Percentiles rank a stretch among this genome's conserved stretches.
These are phyloP conservation scores for Sclerotinia minor DNA, from an alignment of 2,329 filamentous ascomycete species.

Conservation along the genomic window DNA sequence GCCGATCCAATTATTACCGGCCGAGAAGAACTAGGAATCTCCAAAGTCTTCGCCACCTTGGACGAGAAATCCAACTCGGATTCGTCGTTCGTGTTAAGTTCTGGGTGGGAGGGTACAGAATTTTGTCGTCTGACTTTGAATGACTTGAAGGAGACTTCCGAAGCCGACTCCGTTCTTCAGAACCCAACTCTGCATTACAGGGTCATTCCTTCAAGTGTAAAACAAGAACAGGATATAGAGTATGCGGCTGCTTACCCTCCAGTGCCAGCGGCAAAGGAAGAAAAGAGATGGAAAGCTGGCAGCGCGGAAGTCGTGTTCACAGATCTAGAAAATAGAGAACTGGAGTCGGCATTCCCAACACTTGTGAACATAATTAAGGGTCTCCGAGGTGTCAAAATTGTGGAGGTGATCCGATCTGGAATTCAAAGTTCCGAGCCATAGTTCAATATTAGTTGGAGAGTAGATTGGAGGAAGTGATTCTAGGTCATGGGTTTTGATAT, in stretches of 20 bases:
- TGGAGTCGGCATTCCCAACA: conserved; percentile 30
- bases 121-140: conserved; percentile 28
- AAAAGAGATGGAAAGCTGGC: conserved; percentile 30
- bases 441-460: neutral
- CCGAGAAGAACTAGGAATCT: conserved; percentile 56
- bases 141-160: conserved; percentile 11
- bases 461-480: no score
- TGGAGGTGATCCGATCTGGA: conserved; percentile 20
- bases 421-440: neutral
- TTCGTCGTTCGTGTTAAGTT: conserved; percentile 26
- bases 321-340: conserved; percentile 24
- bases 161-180: neutral
- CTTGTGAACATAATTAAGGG: conserved; percentile 30
- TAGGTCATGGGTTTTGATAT: no score
- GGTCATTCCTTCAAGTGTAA: neutral
- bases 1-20: conserved; percentile 60
- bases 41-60: conserved; percentile 48
- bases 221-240: neutral
- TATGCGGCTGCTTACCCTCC: neutral
- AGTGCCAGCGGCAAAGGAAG: neutral
- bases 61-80: conserved; percentile 22
- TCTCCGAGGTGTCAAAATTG: conserved; percentile 28
- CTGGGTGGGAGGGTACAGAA: conserved; percentile 31
- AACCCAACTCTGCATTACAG: neutral
- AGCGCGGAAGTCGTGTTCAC: conserved; percentile 28